phyloP scores from a whole-genome alignment of 345 rosid species.

The Ceriops tagal region DNA sequence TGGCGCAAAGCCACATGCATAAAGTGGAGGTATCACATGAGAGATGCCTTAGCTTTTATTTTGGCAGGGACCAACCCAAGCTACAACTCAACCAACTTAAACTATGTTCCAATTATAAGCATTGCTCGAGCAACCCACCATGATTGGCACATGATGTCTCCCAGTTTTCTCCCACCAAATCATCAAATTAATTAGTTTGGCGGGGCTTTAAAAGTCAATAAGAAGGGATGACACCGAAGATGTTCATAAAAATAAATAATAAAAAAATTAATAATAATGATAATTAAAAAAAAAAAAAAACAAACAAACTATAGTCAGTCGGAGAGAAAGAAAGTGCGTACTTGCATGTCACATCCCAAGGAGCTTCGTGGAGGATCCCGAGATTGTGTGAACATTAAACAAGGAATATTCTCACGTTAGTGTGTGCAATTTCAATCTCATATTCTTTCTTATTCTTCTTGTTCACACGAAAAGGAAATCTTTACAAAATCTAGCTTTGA shows the following conservation, averaged over 20 bases:
- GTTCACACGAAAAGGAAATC: constrained; percentile 19
- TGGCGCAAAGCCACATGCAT: constrained; percentile 46
- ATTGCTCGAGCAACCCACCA: constrained; percentile 14
- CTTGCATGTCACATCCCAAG: constrained; percentile 11
- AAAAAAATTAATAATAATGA: too few species aligned
- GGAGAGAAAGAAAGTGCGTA: not conserved
- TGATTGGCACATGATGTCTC: constrained; percentile 32
- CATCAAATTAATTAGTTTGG: constrained; percentile 6
- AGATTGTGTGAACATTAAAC: constrained; percentile 38
- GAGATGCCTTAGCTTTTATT: constrained; percentile 22
- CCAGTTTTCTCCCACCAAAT: constrained; percentile 12
- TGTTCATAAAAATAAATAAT: not conserved
- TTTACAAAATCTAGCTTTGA: constrained; percentile 21
- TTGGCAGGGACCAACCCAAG: constrained; percentile 27
- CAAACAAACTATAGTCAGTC: not conserved
- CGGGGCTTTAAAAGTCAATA: constrained; percentile 14
- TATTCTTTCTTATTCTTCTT: constrained; percentile 38
- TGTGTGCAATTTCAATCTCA: not conserved
- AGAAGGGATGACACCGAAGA: not conserved
- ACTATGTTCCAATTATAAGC: constrained; percentile 19
- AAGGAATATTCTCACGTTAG: constrained; percentile 11
- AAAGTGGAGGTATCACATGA: constrained; percentile 44
- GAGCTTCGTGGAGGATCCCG: not conserved
- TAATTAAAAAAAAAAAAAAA: too few species aligned
- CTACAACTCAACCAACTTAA: constrained; percentile 12